Percentiles rank a stretch among this genome's conserved stretches.
Evolutionary conservation across 2,329 filamentous ascomycete species (phyloP).

Genomic region (Colletotrichum echinochloae): DNA sequence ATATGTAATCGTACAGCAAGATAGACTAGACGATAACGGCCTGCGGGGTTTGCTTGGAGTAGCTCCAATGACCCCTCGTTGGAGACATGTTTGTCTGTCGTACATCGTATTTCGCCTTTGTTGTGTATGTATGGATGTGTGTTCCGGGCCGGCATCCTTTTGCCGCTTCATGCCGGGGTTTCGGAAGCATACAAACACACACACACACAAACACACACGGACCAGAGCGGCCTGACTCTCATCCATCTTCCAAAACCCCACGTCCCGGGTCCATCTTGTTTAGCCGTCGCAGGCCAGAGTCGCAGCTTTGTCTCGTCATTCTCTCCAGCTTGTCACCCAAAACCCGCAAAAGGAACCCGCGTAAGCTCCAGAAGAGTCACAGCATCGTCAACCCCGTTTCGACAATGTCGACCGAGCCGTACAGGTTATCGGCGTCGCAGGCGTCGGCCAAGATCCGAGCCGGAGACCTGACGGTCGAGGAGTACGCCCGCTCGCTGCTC

Average conservation of each 20-base stretch:
- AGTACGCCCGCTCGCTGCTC: slow-evolving; percentile 62
- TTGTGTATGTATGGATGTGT: neutral
- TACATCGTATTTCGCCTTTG: neutral
- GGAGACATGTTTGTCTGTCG: neutral
- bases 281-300: neutral
- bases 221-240: slow-evolving; percentile 3
- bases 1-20: too few species aligned
- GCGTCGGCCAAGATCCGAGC: slow-evolving; percentile 52
- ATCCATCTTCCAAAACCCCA: neutral
- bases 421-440: slow-evolving; percentile 56
- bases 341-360: neutral
- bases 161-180: neutral
- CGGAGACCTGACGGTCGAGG: slow-evolving; percentile 59
- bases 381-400: neutral
- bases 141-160: neutral
- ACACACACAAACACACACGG: neutral
- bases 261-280: neutral
- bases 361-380: neutral
- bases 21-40: slow-evolving; percentile 37
- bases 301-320: neutral
- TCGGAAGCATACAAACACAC: neutral
- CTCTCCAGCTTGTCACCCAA: neutral
- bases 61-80: slow-evolving; percentile 1
- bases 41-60: slow-evolving; percentile 33
- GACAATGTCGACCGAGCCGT: slow-evolving; percentile 31